Base-by-base conservation (phyloP, 768 basidiomycete genomes). In the Mycena albidolilacea region DNA sequence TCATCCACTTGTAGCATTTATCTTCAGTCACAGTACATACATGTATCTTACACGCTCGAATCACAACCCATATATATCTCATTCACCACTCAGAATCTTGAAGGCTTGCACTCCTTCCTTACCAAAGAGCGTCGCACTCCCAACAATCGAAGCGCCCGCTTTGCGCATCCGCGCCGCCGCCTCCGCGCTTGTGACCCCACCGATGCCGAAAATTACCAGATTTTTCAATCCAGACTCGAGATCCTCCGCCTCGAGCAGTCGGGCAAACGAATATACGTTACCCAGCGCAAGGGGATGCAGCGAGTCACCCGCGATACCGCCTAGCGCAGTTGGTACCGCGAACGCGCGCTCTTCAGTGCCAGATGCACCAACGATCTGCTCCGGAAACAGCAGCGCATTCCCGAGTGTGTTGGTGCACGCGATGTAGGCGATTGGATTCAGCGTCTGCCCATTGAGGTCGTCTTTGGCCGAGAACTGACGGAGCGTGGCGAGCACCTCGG, bases 321-420 rank as follows among this genome's bases (percentile, higher is more conserved):
- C 95, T 5, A 91, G 77, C 2, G 82, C 86, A 0, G 90, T 87
- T 3, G 93, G 92, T 19, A 96, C 82, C 6, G 93, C 93, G 72
- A 89, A 92, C 61, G 68, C 54, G 12, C 68, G 65, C 15, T 75
- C 75, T 50, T 37, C 55, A 65, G 23, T 10, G 63, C 63, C 9
- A 69, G 72, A 1, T 74, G 2, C 43, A 5, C 35, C 23, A 1
- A 23, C 76, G 10, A 84, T 82, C 81, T 93, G 90, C 23, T 91
- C 90, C 1, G 85, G 76, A 76, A 93, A 93, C 44, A 92, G 81
- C 62, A 96, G 81, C 41, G 89, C 85, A 69, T 89, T 90, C 35
- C 95, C 95, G 19, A 96, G 86, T 4, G 94, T 95, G 78, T 96
- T 95, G 35, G 92, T 95, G 78, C 92, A 91, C 14, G 93, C 93